Evolutionary conservation across 495 filamentous ascomycete species (phyloP).

Genomic region (Penicillium goetzii): DNA sequence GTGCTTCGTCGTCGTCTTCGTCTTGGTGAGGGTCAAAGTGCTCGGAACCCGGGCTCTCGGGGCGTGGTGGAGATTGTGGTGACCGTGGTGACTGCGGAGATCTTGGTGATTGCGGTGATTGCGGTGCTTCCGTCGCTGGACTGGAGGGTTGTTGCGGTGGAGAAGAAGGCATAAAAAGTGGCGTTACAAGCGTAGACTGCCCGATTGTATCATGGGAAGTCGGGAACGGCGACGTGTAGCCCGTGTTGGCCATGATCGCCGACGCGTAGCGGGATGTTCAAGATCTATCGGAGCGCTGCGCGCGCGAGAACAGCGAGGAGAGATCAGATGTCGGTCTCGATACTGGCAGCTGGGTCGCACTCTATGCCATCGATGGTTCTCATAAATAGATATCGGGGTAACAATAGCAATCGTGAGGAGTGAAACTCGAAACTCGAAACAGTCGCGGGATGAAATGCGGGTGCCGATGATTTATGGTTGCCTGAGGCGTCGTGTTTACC

Average conservation of each 20-base stretch:
- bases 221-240: slow-evolving; percentile 43
- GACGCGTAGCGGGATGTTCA: slow-evolving; percentile 28
- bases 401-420: slow-evolving; percentile 25
- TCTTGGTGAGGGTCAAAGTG: slow-evolving; percentile 19
- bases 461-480: slow-evolving; percentile 6
- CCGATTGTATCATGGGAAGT: slow-evolving; percentile 54
- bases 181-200: slow-evolving; percentile 47
- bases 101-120: slow-evolving; percentile 24
- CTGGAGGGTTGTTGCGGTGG: slow-evolving; percentile 32
- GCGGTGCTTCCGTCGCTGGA: slow-evolving; percentile 12
- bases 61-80: slow-evolving; percentile 20
- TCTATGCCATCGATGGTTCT: background rate
- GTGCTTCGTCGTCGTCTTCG: slow-evolving; percentile 15
- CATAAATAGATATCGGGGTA: slow-evolving; percentile 16
- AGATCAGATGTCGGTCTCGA: background rate
- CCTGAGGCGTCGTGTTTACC: slow-evolving; percentile 37
- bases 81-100: background rate
- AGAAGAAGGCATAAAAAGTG: slow-evolving; percentile 46
- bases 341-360: background rate
- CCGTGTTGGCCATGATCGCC: slow-evolving; percentile 41
- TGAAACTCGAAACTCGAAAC: slow-evolving; percentile 7
- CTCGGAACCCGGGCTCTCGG: slow-evolving; percentile 33
- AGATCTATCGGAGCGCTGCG: slow-evolving; percentile 7
- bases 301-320: slow-evolving; percentile 1
- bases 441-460: slow-evolving; percentile 12